A percentile compares a stretch with the other conserved stretches of the same genome.
These are phyloP conservation scores for Fusarium succisae DNA, from an alignment of 2,329 filamentous ascomycete species.

Conservation along the genomic window DNA sequence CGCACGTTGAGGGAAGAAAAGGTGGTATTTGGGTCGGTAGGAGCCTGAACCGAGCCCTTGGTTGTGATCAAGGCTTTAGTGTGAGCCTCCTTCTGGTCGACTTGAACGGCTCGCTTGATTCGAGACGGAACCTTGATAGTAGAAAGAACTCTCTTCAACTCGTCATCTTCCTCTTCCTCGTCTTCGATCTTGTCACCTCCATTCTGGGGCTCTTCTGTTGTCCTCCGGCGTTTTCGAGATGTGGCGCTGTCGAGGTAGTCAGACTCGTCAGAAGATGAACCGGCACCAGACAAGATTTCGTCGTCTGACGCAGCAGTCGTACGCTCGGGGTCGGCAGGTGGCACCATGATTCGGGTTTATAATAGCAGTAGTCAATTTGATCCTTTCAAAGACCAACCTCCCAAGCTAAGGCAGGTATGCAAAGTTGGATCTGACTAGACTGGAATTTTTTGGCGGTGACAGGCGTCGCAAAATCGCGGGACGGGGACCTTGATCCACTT, in stretches of 20 bases:
- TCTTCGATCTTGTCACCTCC: conserved; percentile 41
- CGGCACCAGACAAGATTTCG: conserved; percentile 19
- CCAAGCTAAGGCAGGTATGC: background rate
- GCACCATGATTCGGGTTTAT: conserved; percentile 35
- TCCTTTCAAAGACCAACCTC: conserved; percentile 20
- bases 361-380: conserved; percentile 35
- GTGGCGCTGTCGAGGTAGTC: conserved; percentile 59
- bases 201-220: conserved; percentile 42
- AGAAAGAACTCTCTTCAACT: conserved; percentile 49
- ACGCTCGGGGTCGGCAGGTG: conserved; percentile 30
- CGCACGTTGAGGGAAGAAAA: conserved; percentile 79
- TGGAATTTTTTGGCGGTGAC: conserved; percentile 44
- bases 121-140: conserved; percentile 63
- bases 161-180: conserved; percentile 45
- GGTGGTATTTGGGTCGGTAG: conserved; percentile 66
- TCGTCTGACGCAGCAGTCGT: conserved; percentile 31
- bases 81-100: conserved; percentile 30
- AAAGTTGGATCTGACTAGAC: conserved; percentile 13
- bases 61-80: conserved; percentile 33
- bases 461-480: conserved; percentile 34
- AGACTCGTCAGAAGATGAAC: conserved; percentile 52
- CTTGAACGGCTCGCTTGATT: conserved; percentile 54
- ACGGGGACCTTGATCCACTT: conserved; percentile 22
- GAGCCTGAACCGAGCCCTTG: conserved; percentile 56
- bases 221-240: conserved; percentile 58